These are phyloP conservation scores for Pelargonium cotyledonis DNA, from an alignment of 441 rosid genomes.

Conservation along the genomic window DNA sequence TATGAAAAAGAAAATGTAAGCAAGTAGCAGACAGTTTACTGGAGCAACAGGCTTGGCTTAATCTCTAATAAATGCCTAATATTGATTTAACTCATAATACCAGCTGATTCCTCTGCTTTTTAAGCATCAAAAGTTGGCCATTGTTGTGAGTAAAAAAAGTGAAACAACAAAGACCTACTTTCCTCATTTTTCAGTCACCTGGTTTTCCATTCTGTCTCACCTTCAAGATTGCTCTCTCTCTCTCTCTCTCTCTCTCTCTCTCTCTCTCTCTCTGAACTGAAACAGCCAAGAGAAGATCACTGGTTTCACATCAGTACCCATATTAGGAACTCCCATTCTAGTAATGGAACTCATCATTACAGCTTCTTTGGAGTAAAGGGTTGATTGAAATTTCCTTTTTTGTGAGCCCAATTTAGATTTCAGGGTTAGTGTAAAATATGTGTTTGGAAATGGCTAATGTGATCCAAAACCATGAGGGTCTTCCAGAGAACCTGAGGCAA, in stretches of 20 bases:
- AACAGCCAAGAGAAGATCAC: neutral
- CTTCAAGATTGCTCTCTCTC: neutral
- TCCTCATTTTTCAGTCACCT: neutral
- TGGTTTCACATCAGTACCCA: neutral
- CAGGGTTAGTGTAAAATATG: neutral
- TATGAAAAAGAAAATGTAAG: too few relatives aligned
- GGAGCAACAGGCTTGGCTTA: too few relatives aligned
- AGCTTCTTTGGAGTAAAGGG: neutral
- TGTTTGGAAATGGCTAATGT: constrained; percentile 40
- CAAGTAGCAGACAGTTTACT: too few relatives aligned
- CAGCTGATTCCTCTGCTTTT: neutral
- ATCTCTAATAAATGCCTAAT: too few relatives aligned
- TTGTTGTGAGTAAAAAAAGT: constrained; percentile 2
- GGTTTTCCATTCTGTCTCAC: neutral
- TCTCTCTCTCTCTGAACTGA: neutral
- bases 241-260: neutral
- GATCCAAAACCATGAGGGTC: constrained; percentile 26
- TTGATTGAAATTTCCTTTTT: neutral
- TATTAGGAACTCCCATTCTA: neutral
- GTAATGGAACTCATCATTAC: neutral
- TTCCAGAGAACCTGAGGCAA: constrained; percentile 34
- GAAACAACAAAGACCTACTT: constrained; percentile 4
- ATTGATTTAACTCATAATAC: too few relatives aligned
- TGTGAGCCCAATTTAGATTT: neutral
- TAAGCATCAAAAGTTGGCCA: neutral